These are phyloP conservation scores for Mesotaenium endlicherianum DNA, from an alignment of 139 green algal species.

Conservation along the genomic window DNA sequence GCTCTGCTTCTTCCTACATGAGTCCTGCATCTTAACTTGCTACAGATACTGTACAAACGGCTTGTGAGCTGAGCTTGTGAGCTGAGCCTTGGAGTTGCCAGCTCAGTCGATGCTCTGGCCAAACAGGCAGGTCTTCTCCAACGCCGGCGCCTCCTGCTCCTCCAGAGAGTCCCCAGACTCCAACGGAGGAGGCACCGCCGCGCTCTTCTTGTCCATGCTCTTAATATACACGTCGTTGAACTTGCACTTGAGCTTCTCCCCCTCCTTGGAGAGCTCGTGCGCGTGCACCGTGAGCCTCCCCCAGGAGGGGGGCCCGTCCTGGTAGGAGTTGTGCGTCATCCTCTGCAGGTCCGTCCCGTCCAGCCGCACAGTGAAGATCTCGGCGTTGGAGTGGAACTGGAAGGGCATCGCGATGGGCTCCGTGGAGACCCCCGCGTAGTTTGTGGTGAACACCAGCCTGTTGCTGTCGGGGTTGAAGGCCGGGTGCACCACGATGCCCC, in stretches of 20 bases:
- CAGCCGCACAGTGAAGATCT: neutral
- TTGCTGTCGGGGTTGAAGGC: neutral
- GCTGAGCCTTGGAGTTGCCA: too few relatives aligned
- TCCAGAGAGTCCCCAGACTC: too few relatives aligned
- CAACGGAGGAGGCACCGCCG: too few relatives aligned
- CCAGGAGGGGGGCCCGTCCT: neutral
- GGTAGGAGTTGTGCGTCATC: conserved; percentile 5
- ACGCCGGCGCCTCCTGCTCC: too few relatives aligned
- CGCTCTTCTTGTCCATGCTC: too few relatives aligned
- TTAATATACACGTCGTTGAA: neutral
- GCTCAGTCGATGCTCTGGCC: too few relatives aligned
- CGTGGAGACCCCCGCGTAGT: neutral
- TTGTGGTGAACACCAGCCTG: neutral
- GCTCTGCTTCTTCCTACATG: too few relatives aligned
- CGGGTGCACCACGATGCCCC: neutral
- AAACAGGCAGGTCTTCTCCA: too few relatives aligned
- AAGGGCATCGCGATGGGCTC: neutral
- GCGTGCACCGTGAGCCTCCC: neutral
- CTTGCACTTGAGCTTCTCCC: neutral
- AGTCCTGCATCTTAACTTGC: too few relatives aligned
- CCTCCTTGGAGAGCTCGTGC: neutral
- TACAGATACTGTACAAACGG: too few relatives aligned
- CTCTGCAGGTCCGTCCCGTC: neutral
- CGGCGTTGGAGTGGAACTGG: neutral
- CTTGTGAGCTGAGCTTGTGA: too few relatives aligned